phyloP scores from a whole-genome alignment of 2,329 filamentous ascomycete genomes.

The Penicillium sp. region DNA sequence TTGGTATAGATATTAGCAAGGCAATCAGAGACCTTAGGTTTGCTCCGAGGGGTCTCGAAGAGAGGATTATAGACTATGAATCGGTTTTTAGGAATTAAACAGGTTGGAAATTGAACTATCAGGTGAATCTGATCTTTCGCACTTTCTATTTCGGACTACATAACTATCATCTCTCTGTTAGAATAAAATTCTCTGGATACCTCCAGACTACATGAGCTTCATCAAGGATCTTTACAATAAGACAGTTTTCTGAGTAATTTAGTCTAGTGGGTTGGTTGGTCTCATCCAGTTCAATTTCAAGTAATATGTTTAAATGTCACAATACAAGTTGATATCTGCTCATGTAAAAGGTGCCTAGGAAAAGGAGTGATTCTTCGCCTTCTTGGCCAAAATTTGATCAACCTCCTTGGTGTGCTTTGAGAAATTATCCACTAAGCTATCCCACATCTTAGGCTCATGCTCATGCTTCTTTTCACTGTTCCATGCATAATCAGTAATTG shows the following conservation, averaged over 20 bases:
- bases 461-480: constrained; percentile 43
- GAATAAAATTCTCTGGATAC: too few species aligned
- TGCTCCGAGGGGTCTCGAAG: too few species aligned
- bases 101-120: too few species aligned
- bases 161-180: too few species aligned
- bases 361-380: constrained; percentile 19
- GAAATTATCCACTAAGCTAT: constrained; percentile 55
- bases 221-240: background rate
- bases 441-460: constrained; percentile 55
- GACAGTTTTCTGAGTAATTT: background rate
- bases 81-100: too few species aligned
- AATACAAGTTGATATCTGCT: background rate
- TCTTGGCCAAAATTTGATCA: constrained; percentile 44
- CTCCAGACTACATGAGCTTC: background rate
- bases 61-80: too few species aligned
- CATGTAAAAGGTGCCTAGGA: constrained; percentile 2
- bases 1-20: too few species aligned
- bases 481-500: constrained; percentile 38
- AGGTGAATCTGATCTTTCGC: too few species aligned
- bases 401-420: constrained; percentile 48
- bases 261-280: background rate
- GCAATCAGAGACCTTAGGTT: too few species aligned
- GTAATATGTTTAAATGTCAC: background rate
- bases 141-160: too few species aligned
- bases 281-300: background rate